These are phyloP conservation scores for Vigna radiata DNA, from an alignment of 306 rosid species.

Conservation along the genomic window DNA sequence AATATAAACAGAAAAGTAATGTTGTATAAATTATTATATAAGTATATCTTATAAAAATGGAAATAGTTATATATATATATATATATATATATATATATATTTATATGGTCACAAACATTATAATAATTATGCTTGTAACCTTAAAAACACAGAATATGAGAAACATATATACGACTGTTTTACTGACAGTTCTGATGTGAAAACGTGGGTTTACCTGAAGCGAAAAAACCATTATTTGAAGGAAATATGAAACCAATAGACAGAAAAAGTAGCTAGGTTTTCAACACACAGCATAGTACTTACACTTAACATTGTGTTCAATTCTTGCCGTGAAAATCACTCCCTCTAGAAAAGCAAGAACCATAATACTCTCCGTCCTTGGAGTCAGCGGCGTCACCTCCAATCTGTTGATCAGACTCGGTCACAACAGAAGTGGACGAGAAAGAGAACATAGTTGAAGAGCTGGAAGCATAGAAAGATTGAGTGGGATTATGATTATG, in stretches of 20 bases:
- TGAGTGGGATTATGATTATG: neutral
- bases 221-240: conserved; percentile 3
- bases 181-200: neutral
- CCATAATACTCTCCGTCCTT: conserved; percentile 22
- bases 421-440: conserved; percentile 12
- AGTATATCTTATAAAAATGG: too few relatives aligned
- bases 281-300: neutral
- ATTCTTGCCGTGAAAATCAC: conserved; percentile 41
- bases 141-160: neutral
- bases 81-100: neutral
- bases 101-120: too few relatives aligned
- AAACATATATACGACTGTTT: neutral
- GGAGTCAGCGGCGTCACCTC: neutral
- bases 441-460: conserved; percentile 29
- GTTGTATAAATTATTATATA: too few relatives aligned
- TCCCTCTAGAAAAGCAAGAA: conserved; percentile 32
- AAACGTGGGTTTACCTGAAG: neutral
- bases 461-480: neutral
- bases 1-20: too few relatives aligned
- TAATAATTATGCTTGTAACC: neutral
- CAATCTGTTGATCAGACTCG: conserved; percentile 27
- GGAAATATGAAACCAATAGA: neutral
- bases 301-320: neutral
- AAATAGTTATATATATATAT: neutral
- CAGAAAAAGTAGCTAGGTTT: neutral